These are phyloP conservation scores for Chaetomium cochliodes DNA, from an alignment of 495 filamentous ascomycete genomes.

Conservation along the genomic window DNA sequence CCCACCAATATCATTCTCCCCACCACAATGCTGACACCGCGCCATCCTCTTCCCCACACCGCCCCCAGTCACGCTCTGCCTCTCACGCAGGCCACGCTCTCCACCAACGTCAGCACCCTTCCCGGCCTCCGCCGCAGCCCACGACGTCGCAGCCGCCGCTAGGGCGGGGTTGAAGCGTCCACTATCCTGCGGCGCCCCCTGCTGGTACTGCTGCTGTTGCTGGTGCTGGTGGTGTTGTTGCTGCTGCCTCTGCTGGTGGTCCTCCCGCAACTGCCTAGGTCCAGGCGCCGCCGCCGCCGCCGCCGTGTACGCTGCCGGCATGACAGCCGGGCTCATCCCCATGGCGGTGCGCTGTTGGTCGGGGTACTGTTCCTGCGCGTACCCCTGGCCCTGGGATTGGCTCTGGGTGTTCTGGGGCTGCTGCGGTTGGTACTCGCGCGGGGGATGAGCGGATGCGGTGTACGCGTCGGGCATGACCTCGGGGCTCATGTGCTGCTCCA, in stretches of 20 bases:
- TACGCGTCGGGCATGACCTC: constrained; percentile 29
- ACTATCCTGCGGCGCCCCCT: too few species aligned
- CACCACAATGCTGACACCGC: constrained; percentile 36
- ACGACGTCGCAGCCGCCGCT: constrained; percentile 28
- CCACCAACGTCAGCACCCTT: not conserved
- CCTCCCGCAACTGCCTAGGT: too few species aligned
- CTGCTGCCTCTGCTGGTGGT: not conserved
- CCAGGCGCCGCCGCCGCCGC: too few species aligned
- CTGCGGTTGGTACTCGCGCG: not conserved
- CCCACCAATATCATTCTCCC: constrained; percentile 39
- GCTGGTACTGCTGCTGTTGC: too few species aligned
- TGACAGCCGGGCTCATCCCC: constrained; percentile 13
- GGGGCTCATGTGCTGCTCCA: constrained; percentile 21
- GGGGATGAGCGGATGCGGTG: not conserved
- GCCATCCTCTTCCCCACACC: constrained; percentile 27
- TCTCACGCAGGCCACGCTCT: too few species aligned
- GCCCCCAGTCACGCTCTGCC: too few species aligned
- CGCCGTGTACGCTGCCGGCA: not conserved
- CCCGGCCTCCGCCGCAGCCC: constrained; percentile 12
- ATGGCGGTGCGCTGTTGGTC: too few species aligned
- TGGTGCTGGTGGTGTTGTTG: not conserved
- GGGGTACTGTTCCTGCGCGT: not conserved
- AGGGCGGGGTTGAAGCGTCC: constrained; percentile 21
- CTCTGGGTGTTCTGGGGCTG: too few species aligned
- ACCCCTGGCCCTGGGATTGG: too few species aligned